Percentiles rank a stretch among this genome's conserved stretches.
Evolutionary conservation across 208 protist genomes (phyloP).

Genomic region (Trypanosoma caninum): DNA sequence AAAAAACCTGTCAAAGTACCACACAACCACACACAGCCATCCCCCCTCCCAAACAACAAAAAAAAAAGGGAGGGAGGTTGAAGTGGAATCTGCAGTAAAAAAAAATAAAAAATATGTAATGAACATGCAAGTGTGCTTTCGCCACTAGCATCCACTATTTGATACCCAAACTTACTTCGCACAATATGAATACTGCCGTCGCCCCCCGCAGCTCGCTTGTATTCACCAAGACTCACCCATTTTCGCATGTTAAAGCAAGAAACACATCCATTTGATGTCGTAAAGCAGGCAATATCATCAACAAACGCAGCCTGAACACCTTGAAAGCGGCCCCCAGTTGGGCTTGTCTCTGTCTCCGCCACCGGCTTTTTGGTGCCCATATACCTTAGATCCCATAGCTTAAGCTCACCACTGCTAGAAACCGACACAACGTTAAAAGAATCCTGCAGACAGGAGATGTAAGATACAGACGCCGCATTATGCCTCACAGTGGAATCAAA

Average conservation of each 20-base stretch:
- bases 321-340: conserved; percentile 16
- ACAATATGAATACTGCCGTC: conserved; percentile 13
- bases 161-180: conserved; percentile 18
- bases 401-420: conserved; percentile 39
- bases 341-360: conserved; percentile 16
- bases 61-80: background rate
- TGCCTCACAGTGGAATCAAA: conserved; percentile 35
- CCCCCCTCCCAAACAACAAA: background rate
- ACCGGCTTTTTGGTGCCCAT: conserved; percentile 38
- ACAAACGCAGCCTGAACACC: conserved; percentile 23
- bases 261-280: conserved; percentile 21
- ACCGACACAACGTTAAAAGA: conserved; percentile 57
- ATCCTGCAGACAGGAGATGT: conserved; percentile 28
- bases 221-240: conserved; percentile 12
- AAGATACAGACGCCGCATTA: conserved; percentile 27
- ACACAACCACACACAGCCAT: background rate
- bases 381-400: conserved; percentile 66
- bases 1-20: background rate
- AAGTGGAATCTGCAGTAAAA: background rate
- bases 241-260: conserved; percentile 21
- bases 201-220: conserved; percentile 2
- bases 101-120: conserved; percentile 16
- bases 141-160: conserved; percentile 14
- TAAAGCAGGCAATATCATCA: conserved; percentile 27
- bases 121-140: conserved; percentile 2